These are phyloP conservation scores for Penicillium taxi DNA, from an alignment of 495 filamentous ascomycete genomes.

Conservation along the genomic window DNA sequence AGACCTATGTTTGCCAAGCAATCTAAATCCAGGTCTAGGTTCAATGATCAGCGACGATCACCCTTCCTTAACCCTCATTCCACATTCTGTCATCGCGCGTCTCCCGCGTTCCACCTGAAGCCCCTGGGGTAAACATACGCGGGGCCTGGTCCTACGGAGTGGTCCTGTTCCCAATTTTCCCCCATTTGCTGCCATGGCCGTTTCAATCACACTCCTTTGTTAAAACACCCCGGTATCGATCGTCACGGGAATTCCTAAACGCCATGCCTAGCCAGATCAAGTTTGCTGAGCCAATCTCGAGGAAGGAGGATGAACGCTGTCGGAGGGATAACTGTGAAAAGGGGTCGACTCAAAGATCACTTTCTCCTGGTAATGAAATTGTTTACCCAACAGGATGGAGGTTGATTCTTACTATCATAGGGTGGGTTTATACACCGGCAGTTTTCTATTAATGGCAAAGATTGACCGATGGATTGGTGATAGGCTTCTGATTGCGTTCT, in stretches of 20 bases:
- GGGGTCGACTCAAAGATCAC: conserved; percentile 16
- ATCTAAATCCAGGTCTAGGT: conserved; percentile 14
- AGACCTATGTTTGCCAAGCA: conserved; percentile 13
- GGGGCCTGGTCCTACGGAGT: conserved; percentile 21
- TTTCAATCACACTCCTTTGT: conserved; percentile 10
- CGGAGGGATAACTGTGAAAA: conserved; percentile 14
- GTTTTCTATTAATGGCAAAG: not conserved
- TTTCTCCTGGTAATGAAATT: conserved; percentile 22
- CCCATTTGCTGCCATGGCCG: conserved; percentile 11
- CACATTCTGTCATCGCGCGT: conserved; percentile 30
- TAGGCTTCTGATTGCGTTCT: conserved; percentile 48
- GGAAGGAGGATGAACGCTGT: conserved; percentile 6
- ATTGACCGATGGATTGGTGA: conserved; percentile 1
- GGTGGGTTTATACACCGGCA: conserved; percentile 17
- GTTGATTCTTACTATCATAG: conserved; percentile 29
- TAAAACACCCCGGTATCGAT: conserved; percentile 5
- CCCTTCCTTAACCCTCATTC: conserved; percentile 15
- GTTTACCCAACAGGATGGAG: conserved; percentile 42
- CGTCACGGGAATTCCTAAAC: conserved; percentile 4
- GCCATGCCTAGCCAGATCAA: conserved; percentile 19
- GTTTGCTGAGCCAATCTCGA: conserved; percentile 18
- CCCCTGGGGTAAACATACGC: conserved; percentile 23
- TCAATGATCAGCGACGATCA: conserved; percentile 26
- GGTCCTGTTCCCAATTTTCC: conserved; percentile 16
- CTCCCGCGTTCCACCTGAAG: conserved; percentile 22